Evolutionary conservation across 768 basidiomycete species (phyloP), one percentile per base, ranked within the genome.

Genomic region (Suillus fuscotomentosus): DNA sequence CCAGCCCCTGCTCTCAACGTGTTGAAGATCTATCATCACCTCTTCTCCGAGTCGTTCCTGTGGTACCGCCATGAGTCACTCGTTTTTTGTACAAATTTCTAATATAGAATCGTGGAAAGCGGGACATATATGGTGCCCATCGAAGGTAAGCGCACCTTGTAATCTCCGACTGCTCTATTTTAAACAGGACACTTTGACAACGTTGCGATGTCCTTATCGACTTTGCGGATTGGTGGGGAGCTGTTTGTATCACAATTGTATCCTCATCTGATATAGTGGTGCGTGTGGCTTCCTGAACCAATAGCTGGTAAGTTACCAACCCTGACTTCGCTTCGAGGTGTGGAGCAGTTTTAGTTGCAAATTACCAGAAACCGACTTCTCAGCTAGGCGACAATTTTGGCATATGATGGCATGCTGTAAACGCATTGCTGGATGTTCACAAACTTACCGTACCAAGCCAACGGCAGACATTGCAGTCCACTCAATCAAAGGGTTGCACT

Each of bases 221-320:
- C 53, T 54, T 34, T n/a, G 20, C 31, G 34, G 53, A 54, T 41
- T 67, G 70, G 70, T 72, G 72, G 70, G 71, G 73, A 62, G 71
- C 71, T 48, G 15, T 45, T 2, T 73, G 70, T 70, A 67, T 72
- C 22, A 65, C 59, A 3, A 22, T 69, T 24, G 68, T 67, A 34
- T 22, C 39, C 14, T 15, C 53, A 13, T 36, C 36, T 54, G 53
- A 54, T 20, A 54, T 54, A 11, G 31, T 34, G 51, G 51, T 53
- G 51, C 31, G 17, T 34, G 24, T 3, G 24, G 20, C 31, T 54
- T 54, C 34, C 20, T 34, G 20, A 54, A 11, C 31, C 17, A 36
- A 54, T 54, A 34, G 11, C 14, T 34, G 53, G 34, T 13, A 27
- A 51, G 53, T 7, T 50, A 24, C 48, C 3, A 36, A 36, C 10